Evolutionary conservation across 2,329 filamentous ascomycete genomes (phyloP).

Genomic region (Claviceps maximensis): DNA sequence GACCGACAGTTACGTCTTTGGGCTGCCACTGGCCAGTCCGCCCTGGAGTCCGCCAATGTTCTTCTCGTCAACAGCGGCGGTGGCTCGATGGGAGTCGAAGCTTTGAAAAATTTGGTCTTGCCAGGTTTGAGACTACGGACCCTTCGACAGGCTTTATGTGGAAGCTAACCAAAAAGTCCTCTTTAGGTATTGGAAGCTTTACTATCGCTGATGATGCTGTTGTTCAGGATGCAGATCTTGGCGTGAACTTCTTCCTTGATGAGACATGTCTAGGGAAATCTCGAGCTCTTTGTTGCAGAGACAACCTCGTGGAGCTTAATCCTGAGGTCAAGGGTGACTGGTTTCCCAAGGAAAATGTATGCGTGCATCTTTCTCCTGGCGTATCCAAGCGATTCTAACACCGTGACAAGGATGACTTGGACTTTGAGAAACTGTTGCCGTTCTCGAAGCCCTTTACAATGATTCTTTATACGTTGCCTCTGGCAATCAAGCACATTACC

Average conservation of each 20-base stretch:
- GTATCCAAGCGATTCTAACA: conserved; percentile 5
- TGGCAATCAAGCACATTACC: conserved; percentile 28
- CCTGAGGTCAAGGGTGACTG: conserved; percentile 77
- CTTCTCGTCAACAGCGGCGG: conserved; percentile 75
- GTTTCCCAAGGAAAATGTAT: conserved; percentile 33
- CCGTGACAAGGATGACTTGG: conserved; percentile 14
- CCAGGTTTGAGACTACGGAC: conserved; percentile 42
- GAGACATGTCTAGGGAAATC: conserved; percentile 62
- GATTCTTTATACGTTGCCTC: conserved; percentile 41
- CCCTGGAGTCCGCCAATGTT: conserved; percentile 83
- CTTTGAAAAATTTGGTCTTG: conserved; percentile 92
- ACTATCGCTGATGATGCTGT: conserved; percentile 72
- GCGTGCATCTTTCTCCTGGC: neutral
- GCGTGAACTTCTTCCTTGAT: conserved; percentile 94
- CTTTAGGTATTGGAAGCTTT: conserved; percentile 70
- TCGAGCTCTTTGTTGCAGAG: conserved; percentile 65
- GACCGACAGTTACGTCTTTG: conserved; percentile 90
- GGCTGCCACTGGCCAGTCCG: conserved; percentile 84
- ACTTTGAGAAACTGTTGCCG: conserved; percentile 29
- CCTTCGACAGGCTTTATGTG: neutral
- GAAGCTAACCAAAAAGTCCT: neutral
- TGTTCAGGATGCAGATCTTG: conserved; percentile 73
- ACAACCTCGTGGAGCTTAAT: conserved; percentile 75
- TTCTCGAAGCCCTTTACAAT: conserved; percentile 33
- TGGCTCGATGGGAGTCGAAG: conserved; percentile 81